Percentiles rank a stretch among this genome's conserved stretches.
phyloP scores from a whole-genome alignment of 192 early-diverging fungal species.

The Funneliformis geosporum region DNA sequence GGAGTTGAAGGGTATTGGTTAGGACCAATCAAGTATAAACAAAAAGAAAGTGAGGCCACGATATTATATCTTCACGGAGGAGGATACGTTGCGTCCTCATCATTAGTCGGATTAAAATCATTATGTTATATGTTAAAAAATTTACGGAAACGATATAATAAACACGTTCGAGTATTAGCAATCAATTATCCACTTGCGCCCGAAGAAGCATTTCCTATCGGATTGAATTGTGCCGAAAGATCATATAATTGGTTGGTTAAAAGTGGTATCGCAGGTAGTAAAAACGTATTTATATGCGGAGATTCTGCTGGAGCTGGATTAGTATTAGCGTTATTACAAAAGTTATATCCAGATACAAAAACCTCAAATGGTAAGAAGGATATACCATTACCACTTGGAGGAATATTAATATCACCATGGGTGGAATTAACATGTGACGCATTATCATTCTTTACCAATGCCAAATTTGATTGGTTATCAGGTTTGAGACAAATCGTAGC shows the following conservation, averaged over 20 bases:
- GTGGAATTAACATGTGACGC: conserved; percentile 22
- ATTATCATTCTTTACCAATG: not conserved
- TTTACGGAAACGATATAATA: conserved; percentile 4
- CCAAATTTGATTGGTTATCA: conserved; percentile 15
- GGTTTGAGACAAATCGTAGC: not conserved
- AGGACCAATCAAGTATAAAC: conserved; percentile 3
- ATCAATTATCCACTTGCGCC: conserved; percentile 13
- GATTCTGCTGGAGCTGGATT: conserved; percentile 10
- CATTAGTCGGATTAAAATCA: not conserved
- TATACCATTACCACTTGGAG: not conserved
- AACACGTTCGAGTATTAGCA: conserved; percentile 16
- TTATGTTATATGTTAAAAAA: conserved; percentile 26
- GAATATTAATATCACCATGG: conserved; percentile 24
- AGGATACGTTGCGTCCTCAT: not conserved
- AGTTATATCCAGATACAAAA: not conserved
- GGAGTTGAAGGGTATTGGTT: conserved; percentile 21
- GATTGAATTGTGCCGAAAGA: not conserved
- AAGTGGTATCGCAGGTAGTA: not conserved
- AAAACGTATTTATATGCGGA: conserved; percentile 22
- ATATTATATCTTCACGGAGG: conserved; percentile 28
- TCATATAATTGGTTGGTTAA: conserved; percentile 9
- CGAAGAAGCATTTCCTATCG: conserved; percentile 4
- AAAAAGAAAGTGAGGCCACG: not conserved
- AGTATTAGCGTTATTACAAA: not conserved
- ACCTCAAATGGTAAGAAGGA: not conserved